Base-by-base conservation (phyloP, 805 yeast species). In the Ogataea dorogensis region DNA sequence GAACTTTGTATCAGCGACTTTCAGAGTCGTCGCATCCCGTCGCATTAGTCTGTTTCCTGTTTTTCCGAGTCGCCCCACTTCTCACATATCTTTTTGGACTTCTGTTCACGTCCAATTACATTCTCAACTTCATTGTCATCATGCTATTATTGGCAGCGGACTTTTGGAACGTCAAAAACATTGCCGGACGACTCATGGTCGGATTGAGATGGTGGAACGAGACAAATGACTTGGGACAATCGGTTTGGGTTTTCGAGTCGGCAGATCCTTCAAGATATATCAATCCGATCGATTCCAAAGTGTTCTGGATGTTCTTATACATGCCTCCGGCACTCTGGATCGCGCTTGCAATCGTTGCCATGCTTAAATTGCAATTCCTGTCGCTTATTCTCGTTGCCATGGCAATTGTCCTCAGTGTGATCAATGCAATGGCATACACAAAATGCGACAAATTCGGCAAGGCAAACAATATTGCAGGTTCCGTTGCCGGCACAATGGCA, bases 201-300 rank as follows among this genome's bases (percentile, higher is more conserved):
- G 98, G 97, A 0, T 69, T 93, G 46, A 72, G 94, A 46, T 91
- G 98, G 98, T 91, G 98, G 96, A 93, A 91, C 57, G 97, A 91
- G 56, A 71, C 88, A 0, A 67, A 73, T 18, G 68, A 65, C 13
- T 58, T 71, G 7, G 86, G 86, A 2, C 79, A 80, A 47, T 77
- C 81, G 36, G 71, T 79, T 9, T 86, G 95, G 95, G 95, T 87
- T 14, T 86, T 86, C 53, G 95, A 86, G 57, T 78, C 87, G 2
- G 89, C 93, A 4, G 86, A 85, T 53, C 83, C 85, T 6, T 63
- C 65, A 28, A 65, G 83, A 40, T 68, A 70, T 47, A 84, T 91
- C 52, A 91, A 91, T 54, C 96, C 96, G 19, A 85, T 93, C 31
- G 98, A 91, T 56, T 82, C 95, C 7, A 84, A 81, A 53, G 75